These are phyloP conservation scores for Paramecium sonneborni DNA, from an alignment of 73 alveolate species.

Conservation along the genomic window DNA sequence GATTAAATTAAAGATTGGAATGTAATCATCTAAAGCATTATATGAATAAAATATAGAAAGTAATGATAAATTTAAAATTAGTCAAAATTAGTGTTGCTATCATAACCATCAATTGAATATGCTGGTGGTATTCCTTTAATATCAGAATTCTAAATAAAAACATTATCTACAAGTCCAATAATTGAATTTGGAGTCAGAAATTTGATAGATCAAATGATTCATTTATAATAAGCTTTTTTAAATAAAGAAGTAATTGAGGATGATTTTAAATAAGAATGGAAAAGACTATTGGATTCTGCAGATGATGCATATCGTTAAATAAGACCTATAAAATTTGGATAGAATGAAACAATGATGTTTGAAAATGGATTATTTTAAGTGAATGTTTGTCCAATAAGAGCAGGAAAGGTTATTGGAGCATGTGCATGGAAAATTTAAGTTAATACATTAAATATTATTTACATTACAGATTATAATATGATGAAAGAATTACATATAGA, in stretches of 20 bases:
- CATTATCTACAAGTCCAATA: slow-evolving; percentile 26
- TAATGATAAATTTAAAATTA: background rate
- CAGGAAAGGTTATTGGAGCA: background rate
- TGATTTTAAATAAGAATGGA: slow-evolving; percentile 2
- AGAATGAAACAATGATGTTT: background rate
- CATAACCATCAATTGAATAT: slow-evolving; percentile 23
- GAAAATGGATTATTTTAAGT: slow-evolving; percentile 34
- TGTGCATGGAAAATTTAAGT: background rate
- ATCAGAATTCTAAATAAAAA: background rate
- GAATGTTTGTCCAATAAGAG: background rate
- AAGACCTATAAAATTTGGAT: slow-evolving; percentile 22
- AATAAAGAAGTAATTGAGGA: background rate
- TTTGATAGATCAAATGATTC: slow-evolving; percentile 11
- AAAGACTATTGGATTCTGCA: background rate
- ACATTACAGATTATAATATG: background rate
- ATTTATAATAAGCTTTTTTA: background rate
- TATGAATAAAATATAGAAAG: slow-evolving; percentile 24
- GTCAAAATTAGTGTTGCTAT: slow-evolving; percentile 33
- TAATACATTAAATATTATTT: background rate
- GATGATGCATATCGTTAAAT: slow-evolving; percentile 20
- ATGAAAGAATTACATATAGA: background rate
- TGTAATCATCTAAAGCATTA: background rate
- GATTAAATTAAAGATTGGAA: background rate
- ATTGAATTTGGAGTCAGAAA: slow-evolving; percentile 51
- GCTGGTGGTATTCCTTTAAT: slow-evolving; percentile 45